These are phyloP conservation scores for Knoxdaviesia capensis DNA, from an alignment of 2,329 filamentous ascomycete genomes.

Conservation along the genomic window DNA sequence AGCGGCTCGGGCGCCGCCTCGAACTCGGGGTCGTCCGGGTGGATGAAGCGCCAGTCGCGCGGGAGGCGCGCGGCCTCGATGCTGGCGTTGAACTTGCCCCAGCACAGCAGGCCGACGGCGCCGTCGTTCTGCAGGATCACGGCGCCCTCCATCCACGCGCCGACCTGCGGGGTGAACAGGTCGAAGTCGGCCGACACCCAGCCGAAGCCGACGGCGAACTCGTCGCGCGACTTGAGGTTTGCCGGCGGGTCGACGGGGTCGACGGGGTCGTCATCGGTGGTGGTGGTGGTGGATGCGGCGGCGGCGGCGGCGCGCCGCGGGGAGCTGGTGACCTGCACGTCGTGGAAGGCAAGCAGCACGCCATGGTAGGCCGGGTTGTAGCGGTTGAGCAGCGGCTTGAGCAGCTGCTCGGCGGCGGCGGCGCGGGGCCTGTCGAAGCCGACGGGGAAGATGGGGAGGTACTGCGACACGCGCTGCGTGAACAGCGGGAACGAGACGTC, in stretches of 20 bases:
- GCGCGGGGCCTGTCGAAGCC: conserved; percentile 51
- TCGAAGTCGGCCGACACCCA: conserved; percentile 82
- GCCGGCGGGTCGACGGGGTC: conserved; percentile 16
- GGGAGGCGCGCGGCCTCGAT: conserved; percentile 65
- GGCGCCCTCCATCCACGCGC: conserved; percentile 57
- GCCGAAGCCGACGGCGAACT: conserved; percentile 70
- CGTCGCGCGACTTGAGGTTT: conserved; percentile 38
- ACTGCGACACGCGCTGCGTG: conserved; percentile 62
- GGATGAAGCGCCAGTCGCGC: conserved; percentile 59
- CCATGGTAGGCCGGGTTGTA: conserved; percentile 56
- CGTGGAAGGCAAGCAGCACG: conserved; percentile 55
- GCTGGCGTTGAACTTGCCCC: conserved; percentile 80
- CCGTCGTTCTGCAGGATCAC: conserved; percentile 78
- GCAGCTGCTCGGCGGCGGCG: conserved; percentile 51
- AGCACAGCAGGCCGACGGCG: conserved; percentile 74
- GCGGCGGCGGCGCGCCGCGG: conserved; percentile 26
- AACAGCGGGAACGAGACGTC: conserved; percentile 48
- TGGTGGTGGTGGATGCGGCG: conserved; percentile 15
- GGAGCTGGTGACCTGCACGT: conserved; percentile 42
- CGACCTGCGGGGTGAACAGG: conserved; percentile 57
- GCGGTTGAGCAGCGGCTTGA: conserved; percentile 54
- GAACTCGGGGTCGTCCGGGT: conserved; percentile 24
- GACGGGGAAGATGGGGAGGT: conserved; percentile 52
- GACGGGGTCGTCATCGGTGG: conserved; percentile 24
- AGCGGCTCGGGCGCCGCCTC: conserved; percentile 15